phyloP scores from a whole-genome alignment of 768 basidiomycete genomes.

The Boletus huronensis region DNA sequence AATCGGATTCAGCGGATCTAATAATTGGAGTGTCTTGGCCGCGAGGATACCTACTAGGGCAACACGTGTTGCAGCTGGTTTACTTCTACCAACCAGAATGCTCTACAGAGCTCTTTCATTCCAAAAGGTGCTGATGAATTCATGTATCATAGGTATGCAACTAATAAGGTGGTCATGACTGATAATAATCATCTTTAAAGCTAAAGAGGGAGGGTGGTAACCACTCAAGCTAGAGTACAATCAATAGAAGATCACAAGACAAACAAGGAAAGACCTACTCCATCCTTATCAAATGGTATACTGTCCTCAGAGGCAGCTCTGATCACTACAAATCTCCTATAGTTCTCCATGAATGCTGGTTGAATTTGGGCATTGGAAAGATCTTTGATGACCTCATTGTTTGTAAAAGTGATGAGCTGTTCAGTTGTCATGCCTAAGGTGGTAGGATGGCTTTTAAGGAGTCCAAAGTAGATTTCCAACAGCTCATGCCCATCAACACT shows the following conservation, averaged over 20 bases:
- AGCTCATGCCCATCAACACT: slow-evolving; percentile 31
- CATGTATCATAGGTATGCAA: not conserved
- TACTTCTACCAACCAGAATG: not conserved
- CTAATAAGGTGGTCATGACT: not conserved
- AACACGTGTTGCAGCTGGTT: not conserved
- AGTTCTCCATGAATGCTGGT: slow-evolving; percentile 55
- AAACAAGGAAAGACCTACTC: slow-evolving; percentile 38
- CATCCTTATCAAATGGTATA: slow-evolving; percentile 33
- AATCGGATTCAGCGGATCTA: not conserved
- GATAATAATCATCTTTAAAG: slow-evolving; percentile 58
- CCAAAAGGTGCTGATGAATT: not conserved
- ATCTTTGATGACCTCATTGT: slow-evolving; percentile 46
- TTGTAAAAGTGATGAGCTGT: slow-evolving; percentile 38
- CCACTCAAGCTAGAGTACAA: slow-evolving; percentile 54
- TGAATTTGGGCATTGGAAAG: slow-evolving; percentile 56
- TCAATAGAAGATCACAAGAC: not conserved
- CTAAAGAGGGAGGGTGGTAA: slow-evolving; percentile 42
- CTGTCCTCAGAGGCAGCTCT: slow-evolving; percentile 34
- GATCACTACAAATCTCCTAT: slow-evolving; percentile 66
- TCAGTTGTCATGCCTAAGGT: slow-evolving; percentile 32
- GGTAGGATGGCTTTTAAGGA: slow-evolving; percentile 22
- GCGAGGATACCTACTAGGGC: not conserved
- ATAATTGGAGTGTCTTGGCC: not conserved
- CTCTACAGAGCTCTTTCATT: not conserved
- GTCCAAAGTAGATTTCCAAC: slow-evolving; percentile 40